A percentile compares a stretch with the other conserved stretches of the same genome.
Evolutionary conservation across 768 basidiomycete genomes (phyloP).

Genomic region (Mycena alexandri): DNA sequence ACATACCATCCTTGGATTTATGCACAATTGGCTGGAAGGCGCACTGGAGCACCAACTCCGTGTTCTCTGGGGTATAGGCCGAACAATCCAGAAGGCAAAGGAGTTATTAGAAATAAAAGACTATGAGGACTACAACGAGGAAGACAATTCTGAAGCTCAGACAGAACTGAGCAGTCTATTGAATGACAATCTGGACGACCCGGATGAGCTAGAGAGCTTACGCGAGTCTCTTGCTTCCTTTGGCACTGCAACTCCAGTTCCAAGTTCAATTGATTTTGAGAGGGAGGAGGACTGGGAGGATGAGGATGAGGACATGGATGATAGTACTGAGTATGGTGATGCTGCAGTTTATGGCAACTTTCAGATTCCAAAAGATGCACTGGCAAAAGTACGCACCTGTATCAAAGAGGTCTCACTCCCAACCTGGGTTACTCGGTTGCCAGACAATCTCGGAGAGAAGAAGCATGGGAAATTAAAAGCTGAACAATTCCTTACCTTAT

Average conservation of each 20-base stretch:
- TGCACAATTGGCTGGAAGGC: slow-evolving; percentile 39
- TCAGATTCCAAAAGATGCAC: neutral
- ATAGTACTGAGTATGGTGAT: slow-evolving; percentile 2
- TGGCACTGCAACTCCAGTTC: slow-evolving; percentile 8
- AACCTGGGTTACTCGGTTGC: slow-evolving; percentile 30
- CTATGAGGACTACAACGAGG: slow-evolving; percentile 3
- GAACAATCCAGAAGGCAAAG: slow-evolving; percentile 7
- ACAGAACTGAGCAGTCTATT: slow-evolving; percentile 1
- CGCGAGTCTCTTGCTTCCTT: slow-evolving; percentile 3
- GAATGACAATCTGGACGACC: slow-evolving; percentile 4
- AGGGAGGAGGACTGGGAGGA: neutral
- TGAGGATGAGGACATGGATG: slow-evolving; percentile 12
- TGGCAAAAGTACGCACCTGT: slow-evolving; percentile 7
- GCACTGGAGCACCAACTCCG: slow-evolving; percentile 31
- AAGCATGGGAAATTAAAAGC: slow-evolving; percentile 41
- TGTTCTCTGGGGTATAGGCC: slow-evolving; percentile 35
- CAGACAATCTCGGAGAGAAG: slow-evolving; percentile 37
- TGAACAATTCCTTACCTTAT: slow-evolving; percentile 34
- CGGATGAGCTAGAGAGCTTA: slow-evolving; percentile 4
- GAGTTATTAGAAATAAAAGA: slow-evolving; percentile 9
- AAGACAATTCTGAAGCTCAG: neutral
- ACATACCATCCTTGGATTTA: slow-evolving; percentile 34
- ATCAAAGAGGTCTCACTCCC: slow-evolving; percentile 34
- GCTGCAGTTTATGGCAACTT: slow-evolving; percentile 9
- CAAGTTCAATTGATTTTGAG: slow-evolving; percentile 3